Evolutionary conservation across 345 rosid genomes (phyloP).

Genomic region (Psidium friedrichsthalianum): DNA sequence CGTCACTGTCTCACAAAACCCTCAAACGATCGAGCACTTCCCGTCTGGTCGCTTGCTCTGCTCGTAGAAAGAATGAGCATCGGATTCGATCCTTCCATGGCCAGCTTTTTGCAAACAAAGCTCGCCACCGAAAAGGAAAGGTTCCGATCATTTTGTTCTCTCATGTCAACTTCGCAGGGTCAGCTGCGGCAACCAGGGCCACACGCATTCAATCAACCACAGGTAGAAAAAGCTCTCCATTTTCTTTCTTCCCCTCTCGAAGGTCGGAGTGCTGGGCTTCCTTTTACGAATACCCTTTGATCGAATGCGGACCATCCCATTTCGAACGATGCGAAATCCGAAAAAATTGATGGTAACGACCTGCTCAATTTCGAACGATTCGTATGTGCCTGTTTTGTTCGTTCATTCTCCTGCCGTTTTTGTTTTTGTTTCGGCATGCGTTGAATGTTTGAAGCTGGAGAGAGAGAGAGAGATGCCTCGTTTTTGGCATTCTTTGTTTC

Average conservation of each 20-base stretch:
- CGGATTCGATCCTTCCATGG: constrained; percentile 27
- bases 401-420: background rate
- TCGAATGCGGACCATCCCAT: background rate
- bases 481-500: background rate
- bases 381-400: constrained; percentile 6
- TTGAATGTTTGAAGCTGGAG: background rate
- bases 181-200: background rate
- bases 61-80: background rate
- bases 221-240: background rate
- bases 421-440: background rate
- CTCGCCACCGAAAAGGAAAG: background rate
- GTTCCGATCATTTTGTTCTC: background rate
- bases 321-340: constrained; percentile 13
- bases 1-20: background rate
- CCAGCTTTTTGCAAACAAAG: background rate
- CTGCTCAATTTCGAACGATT: constrained; percentile 9
- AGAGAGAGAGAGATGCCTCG: background rate
- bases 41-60: background rate
- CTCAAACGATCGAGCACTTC: background rate
- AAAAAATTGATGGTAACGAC: constrained; percentile 21
- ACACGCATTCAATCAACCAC: background rate
- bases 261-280: background rate
- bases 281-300: background rate
- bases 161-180: background rate
- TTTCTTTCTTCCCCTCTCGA: background rate